Evolutionary conservation across 2,329 filamentous ascomycete species (phyloP).

Genomic region (Blumeriella jaapii): DNA sequence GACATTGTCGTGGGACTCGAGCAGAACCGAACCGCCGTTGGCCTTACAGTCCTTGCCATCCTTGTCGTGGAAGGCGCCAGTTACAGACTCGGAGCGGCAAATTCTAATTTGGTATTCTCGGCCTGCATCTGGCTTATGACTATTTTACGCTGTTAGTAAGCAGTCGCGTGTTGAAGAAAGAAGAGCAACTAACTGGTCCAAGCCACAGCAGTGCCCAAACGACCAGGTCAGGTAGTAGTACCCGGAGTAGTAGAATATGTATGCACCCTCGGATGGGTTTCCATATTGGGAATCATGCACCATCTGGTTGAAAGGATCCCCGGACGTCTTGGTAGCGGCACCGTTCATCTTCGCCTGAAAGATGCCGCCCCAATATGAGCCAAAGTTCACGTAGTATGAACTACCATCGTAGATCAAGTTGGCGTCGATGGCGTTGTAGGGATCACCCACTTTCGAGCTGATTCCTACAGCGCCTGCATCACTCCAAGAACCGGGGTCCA

Average conservation of each 20-base stretch:
- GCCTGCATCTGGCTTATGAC: slow-evolving; percentile 36
- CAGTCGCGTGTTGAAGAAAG: no score
- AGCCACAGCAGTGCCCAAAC: slow-evolving; percentile 50
- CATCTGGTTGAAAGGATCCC: slow-evolving; percentile 33
- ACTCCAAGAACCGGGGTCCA: slow-evolving; percentile 46
- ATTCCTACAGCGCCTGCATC: slow-evolving; percentile 46
- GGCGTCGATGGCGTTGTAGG: slow-evolving; percentile 51
- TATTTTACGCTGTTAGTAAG: slow-evolving; percentile 1
- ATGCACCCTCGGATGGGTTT: slow-evolving; percentile 44
- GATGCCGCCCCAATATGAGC: slow-evolving; percentile 57
- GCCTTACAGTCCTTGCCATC: slow-evolving; percentile 39
- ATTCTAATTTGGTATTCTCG: slow-evolving; percentile 57
- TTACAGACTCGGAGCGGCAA: slow-evolving; percentile 43
- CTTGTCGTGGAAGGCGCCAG: slow-evolving; percentile 45
- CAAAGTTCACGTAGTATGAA: slow-evolving; percentile 45
- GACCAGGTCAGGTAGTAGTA: slow-evolving; percentile 58
- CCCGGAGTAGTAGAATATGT: slow-evolving; percentile 40
- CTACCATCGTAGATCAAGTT: slow-evolving; percentile 36
- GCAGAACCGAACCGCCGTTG: slow-evolving; percentile 48
- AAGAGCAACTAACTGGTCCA: slow-evolving; percentile 31
- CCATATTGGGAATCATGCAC: slow-evolving; percentile 41
- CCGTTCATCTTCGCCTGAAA: slow-evolving; percentile 43
- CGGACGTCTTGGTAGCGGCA: slow-evolving; percentile 24
- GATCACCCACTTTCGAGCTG: slow-evolving; percentile 30
- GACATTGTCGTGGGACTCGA: slow-evolving; percentile 46